These are phyloP conservation scores for Arabis alpina DNA, from an alignment of 345 rosid species.

Conservation along the genomic window DNA sequence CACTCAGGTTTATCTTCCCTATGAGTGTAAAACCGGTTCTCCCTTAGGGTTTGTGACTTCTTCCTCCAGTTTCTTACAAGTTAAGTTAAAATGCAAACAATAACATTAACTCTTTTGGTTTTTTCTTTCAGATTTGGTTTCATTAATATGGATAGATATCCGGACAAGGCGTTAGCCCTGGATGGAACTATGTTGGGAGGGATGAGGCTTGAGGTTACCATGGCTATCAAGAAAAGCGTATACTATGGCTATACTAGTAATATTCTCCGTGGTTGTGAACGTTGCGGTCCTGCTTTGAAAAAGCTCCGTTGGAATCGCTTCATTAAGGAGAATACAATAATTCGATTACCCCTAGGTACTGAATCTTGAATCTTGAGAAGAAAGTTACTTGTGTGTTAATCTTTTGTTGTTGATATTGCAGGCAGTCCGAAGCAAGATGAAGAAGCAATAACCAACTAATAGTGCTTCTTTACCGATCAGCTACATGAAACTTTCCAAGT, in stretches of 20 bases:
- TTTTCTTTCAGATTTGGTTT: slow-evolving; percentile 58
- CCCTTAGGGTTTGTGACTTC: slow-evolving; percentile 48
- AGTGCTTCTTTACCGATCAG: no score
- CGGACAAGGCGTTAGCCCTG: slow-evolving; percentile 61
- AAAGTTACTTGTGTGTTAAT: no score
- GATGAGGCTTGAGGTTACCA: slow-evolving; percentile 51
- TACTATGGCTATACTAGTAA: neutral
- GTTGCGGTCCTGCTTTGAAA: neutral
- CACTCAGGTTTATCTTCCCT: slow-evolving; percentile 51
- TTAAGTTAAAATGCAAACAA: neutral
- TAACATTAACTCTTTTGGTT: neutral
- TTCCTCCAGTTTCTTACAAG: neutral
- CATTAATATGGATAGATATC: slow-evolving; percentile 48
- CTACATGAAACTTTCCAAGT: no score
- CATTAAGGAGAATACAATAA: no score
- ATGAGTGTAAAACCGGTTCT: slow-evolving; percentile 58
- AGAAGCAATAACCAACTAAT: no score
- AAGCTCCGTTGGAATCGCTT: neutral
- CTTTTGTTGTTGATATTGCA: no score
- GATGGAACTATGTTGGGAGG: slow-evolving; percentile 53
- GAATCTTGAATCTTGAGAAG: no score
- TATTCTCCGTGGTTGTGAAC: neutral
- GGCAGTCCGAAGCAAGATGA: no score
- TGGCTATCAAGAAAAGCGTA: slow-evolving; percentile 49
- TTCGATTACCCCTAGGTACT: neutral